A percentile compares a stretch with the other conserved stretches of the same genome.
Conservation (phyloP, 306 rosid species). For the Hippophae gyantsensis region DNA sequence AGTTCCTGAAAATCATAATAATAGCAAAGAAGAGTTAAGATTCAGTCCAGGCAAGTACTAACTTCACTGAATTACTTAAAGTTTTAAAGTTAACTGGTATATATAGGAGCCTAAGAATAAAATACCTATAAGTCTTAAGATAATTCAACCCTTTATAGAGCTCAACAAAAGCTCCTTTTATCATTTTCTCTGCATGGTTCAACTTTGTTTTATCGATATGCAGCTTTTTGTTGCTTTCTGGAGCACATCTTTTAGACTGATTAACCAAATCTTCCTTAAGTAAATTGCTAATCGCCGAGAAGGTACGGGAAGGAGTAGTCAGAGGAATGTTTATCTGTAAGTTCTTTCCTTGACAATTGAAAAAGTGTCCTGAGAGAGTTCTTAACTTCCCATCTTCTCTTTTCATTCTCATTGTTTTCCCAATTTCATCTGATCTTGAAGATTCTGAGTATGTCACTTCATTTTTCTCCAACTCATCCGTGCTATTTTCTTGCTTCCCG, state of each 20-base stretch:
- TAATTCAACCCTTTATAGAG: slow-evolving; percentile 87
- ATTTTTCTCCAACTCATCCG: slow-evolving; percentile 47
- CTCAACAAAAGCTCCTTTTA: slow-evolving; percentile 80
- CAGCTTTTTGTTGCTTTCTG: slow-evolving; percentile 45
- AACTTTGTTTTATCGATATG: slow-evolving; percentile 59
- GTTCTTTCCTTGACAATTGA: slow-evolving; percentile 76
- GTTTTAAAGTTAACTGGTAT: neutral
- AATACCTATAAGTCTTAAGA: slow-evolving; percentile 79
- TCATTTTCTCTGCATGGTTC: slow-evolving; percentile 93
- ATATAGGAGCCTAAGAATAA: neutral
- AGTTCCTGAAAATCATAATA: slow-evolving; percentile 46
- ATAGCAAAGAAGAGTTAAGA: too few species aligned
- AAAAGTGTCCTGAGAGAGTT: slow-evolving; percentile 44
- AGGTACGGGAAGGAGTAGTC: slow-evolving; percentile 78
- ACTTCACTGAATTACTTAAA: too few species aligned
- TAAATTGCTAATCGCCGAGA: slow-evolving; percentile 77
- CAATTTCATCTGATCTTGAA: slow-evolving; percentile 31
- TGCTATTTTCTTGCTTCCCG: slow-evolving; percentile 36
- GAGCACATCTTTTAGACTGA: slow-evolving; percentile 53
- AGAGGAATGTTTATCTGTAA: slow-evolving; percentile 79
- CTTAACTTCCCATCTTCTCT: slow-evolving; percentile 25
- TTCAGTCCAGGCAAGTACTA: neutral
- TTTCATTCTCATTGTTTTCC: slow-evolving; percentile 30
- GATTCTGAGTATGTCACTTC: slow-evolving; percentile 40
- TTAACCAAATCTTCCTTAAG: slow-evolving; percentile 71